A percentile compares a stretch with the other conserved stretches of the same genome.
Conservation (phyloP, 768 basidiomycete species). For the Agaricus subrufescens region DNA sequence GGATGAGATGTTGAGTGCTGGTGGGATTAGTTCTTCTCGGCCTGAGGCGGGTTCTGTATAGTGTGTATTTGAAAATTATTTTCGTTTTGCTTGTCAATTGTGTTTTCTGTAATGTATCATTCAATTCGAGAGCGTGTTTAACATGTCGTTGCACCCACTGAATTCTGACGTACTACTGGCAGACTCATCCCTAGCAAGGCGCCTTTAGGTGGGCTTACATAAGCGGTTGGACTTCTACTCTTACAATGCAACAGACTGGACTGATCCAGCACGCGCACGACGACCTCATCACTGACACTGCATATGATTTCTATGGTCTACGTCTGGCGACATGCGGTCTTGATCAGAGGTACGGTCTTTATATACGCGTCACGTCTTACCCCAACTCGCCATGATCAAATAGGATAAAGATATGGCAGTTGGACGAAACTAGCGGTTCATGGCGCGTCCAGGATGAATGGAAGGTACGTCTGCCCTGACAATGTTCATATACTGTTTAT, state of each 20-base stretch:
- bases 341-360: constrained; percentile 61
- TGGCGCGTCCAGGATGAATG: constrained; percentile 87
- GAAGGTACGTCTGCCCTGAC: constrained; percentile 53
- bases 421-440: constrained; percentile 65
- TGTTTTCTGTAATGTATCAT: too few relatives aligned
- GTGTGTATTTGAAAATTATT: too few relatives aligned
- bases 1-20: constrained; percentile 47
- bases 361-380: background rate
- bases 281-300: constrained; percentile 80
- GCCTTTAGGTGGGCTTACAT: too few relatives aligned
- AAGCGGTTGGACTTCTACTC: too few relatives aligned
- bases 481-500: background rate
- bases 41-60: background rate
- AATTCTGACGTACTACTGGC: too few relatives aligned
- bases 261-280: constrained; percentile 74
- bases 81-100: too few relatives aligned
- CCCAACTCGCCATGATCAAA: background rate
- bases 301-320: constrained; percentile 89
- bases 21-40: constrained; percentile 18
- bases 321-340: constrained; percentile 76
- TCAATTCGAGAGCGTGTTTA: too few relatives aligned
- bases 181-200: too few relatives aligned
- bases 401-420: constrained; percentile 84
- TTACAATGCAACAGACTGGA: constrained; percentile 48
- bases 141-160: too few relatives aligned